Base-by-base conservation (phyloP, 2,329 filamentous ascomycete species). In the Cladosporium velox region DNA sequence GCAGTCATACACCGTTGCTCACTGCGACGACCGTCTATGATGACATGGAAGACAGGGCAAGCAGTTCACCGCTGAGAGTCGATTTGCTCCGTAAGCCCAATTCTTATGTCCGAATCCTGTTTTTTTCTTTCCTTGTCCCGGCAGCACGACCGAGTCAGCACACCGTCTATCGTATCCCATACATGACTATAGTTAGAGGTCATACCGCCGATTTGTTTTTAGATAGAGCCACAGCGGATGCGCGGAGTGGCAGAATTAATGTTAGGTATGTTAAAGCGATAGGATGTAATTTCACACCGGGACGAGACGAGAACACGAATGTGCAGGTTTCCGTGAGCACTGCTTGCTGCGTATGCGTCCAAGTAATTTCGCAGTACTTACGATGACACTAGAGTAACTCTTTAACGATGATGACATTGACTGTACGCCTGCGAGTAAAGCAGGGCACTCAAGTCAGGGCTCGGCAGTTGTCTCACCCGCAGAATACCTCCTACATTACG, bases 141-240 rank as follows among this genome's bases (percentile, higher is more conserved):
- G 3, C 5, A 30, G 34, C 24, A 21, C 24, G 28, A 8, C 14
- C 61, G 61, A 64, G 61, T 64, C 61, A 64, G 51, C 41, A 54
- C 61, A 64, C 61, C 61, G 61, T 64, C 26, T 63, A 24, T 55
- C 15, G 21, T 57, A 18, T 28, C 34, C 14, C 55, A 47, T 64
- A 64, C 61, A 63, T 64, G 61, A 57, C 61, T 64, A 64, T 64
- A 64, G 35, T 52, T 18, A 3, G 24, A 32, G 47, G n/a, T 51
- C 30, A 18, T 24, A 59, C 34, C 49, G 24, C 49, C 24, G 49
- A 30, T 30, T 11, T 30, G 24, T 54, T 26, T 54, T 30, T 54
- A 54, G 28, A 54, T 30, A 30, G 49, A 47, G n/a, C 24, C 49
- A 54, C 49, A 26, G 49, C 49, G 28, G 49, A 26, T 54, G 14